phyloP scores from a whole-genome alignment of 2,329 filamentous ascomycete species.

The Colletotrichum sp. region DNA sequence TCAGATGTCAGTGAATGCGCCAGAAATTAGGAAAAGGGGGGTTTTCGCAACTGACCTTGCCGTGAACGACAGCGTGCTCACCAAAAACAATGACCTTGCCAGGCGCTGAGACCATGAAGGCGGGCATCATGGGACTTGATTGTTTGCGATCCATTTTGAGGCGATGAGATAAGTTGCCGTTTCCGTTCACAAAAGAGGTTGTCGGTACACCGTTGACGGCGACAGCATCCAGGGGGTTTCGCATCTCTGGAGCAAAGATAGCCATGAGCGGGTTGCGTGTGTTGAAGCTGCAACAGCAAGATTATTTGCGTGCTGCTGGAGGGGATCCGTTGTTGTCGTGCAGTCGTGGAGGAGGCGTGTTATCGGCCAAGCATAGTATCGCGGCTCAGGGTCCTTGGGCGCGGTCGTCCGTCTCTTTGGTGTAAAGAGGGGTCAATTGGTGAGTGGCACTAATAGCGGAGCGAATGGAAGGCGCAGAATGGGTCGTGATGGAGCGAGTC shows the following conservation, averaged over 20 bases:
- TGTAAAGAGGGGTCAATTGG: conserved; percentile 18
- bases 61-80: conserved; percentile 97
- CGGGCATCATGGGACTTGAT: conserved; percentile 75
- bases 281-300: conserved; percentile 1
- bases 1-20: background rate
- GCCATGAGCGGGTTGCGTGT: conserved; percentile 27
- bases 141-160: conserved; percentile 57
- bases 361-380: background rate
- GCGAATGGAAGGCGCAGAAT: conserved; percentile 3
- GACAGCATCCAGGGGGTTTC: conserved; percentile 30
- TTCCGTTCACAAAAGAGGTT: conserved; percentile 37
- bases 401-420: background rate
- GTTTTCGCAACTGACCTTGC: conserved; percentile 67
- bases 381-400: background rate
- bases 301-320: conserved; percentile 26
- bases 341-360: background rate
- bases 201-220: conserved; percentile 26
- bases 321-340: background rate
- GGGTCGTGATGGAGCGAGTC: background rate
- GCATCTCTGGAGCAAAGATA: conserved; percentile 33
- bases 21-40: background rate
- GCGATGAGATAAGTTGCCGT: conserved; percentile 36
- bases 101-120: conserved; percentile 97
- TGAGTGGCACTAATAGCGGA: conserved; percentile 4
- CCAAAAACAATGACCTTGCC: conserved; percentile 99